Percentiles rank a stretch among this genome's conserved stretches.
phyloP scores from a whole-genome alignment of 352 stramenopile species.

The Thraustochytrium striatum region DNA sequence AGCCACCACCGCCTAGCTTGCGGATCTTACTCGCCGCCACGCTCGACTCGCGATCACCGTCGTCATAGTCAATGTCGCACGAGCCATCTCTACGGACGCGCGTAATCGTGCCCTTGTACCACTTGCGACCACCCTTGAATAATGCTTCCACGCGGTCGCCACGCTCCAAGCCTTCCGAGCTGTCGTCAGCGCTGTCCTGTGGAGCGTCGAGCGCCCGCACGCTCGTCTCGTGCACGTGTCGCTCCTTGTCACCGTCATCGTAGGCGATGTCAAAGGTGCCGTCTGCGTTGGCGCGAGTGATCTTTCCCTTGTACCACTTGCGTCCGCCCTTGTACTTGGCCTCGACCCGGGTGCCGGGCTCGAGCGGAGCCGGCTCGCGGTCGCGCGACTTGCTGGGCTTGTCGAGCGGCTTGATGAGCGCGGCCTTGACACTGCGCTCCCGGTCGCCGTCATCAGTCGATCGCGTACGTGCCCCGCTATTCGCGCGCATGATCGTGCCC shows the following conservation, averaged over 20 bases:
- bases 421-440: not conserved
- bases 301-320: slow-evolving; percentile 54
- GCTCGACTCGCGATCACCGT: slow-evolving; percentile 61
- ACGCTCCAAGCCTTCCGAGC: slow-evolving; percentile 49
- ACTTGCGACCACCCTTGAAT: slow-evolving; percentile 51
- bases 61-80: slow-evolving; percentile 65
- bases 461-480: too few species aligned
- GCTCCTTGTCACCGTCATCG: slow-evolving; percentile 51
- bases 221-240: not conserved
- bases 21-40: slow-evolving; percentile 55
- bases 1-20: not conserved
- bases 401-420: not conserved
- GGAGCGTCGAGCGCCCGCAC: not conserved
- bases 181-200: not conserved
- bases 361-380: too few species aligned
- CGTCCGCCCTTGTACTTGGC: too few species aligned
- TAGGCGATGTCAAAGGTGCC: slow-evolving; percentile 56
- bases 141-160: slow-evolving; percentile 53
- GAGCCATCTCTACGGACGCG: slow-evolving; percentile 53
- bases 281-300: slow-evolving; percentile 49
- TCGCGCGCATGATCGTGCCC: slow-evolving; percentile 64
- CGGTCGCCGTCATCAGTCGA: not conserved
- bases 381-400: too few species aligned
- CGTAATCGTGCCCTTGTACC: slow-evolving; percentile 53
- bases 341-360: slow-evolving; percentile 63